Base-by-base conservation (phyloP, 345 rosid species). In the Pelargonium nanum region DNA sequence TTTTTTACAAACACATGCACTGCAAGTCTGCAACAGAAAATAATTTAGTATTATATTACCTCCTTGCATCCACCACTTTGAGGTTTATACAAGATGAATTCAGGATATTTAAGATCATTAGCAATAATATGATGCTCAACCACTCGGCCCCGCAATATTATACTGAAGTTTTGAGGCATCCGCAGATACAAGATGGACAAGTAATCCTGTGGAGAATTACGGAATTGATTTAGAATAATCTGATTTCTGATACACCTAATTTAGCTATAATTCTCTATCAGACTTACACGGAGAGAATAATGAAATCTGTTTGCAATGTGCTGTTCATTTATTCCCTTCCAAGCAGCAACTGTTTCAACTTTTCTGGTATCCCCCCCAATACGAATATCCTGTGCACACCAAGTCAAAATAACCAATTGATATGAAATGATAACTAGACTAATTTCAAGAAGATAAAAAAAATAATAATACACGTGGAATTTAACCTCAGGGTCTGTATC, bases 81-180 rank as follows among this genome's bases (percentile, higher is more conserved):
- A 69, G 99, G 99, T 70, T 19, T 87, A 65, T 93, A 93, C 77
- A 89, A 68, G 65, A 93, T 89, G 74, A 72, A 93, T 74, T 93
- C 88, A 25, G 71, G 81, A 73, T 63, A 76, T 78, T 74, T 89
- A 65, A 93, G 97, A 75, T 93, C 94, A 76, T 84, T 79, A 24
- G 91, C 99, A 74, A 93, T 65, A 65, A 89, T 93, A 68, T 80
- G 96, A 67, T 79, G 96, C 79, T 83, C 77, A 25, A 93, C 88
- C 54, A 66, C 68, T 74, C 71, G 72, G 22, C 97, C 97, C 22
- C 99, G 83, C 85, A 89, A 70, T 50, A 72, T 55, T 68, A 89
- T 81, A 65, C 65, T 77, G 82, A 93, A 93, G 70, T 74, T 77
- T 61, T 72, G 73, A 28, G 97, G 97, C 64, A 85, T 71, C 64